phyloP scores from a whole-genome alignment of 2,329 filamentous ascomycete genomes.

The Claviceps sorghi region DNA sequence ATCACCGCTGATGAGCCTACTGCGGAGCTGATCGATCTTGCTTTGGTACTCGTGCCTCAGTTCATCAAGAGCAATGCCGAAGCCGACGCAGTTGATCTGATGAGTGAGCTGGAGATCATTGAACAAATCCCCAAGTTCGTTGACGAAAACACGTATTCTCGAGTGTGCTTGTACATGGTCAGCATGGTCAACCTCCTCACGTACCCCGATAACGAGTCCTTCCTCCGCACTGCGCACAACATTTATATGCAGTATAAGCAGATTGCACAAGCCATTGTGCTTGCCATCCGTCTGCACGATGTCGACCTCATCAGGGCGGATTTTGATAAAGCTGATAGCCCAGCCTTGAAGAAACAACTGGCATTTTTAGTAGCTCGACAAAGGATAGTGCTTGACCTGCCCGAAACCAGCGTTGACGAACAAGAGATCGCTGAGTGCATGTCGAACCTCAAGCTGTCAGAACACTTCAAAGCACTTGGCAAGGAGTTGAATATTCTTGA shows the following conservation, averaged over 20 bases:
- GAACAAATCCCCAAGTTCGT: constrained; percentile 78
- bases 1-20: constrained; percentile 72
- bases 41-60: constrained; percentile 72
- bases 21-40: constrained; percentile 73
- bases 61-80: constrained; percentile 97
- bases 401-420: constrained; percentile 53
- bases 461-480: constrained; percentile 84
- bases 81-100: constrained; percentile 89
- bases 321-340: constrained; percentile 67
- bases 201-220: constrained; percentile 92
- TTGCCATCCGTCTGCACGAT: constrained; percentile 90
- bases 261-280: constrained; percentile 79
- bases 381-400: constrained; percentile 65
- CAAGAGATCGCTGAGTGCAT: constrained; percentile 67
- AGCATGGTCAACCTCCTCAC: constrained; percentile 97
- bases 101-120: constrained; percentile 96
- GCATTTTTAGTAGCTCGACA: constrained; percentile 87
- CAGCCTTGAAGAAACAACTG: constrained; percentile 78
- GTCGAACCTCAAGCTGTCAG: constrained; percentile 73
- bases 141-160: constrained; percentile 82
- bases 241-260: constrained; percentile 93
- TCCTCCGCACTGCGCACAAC: constrained; percentile 80
- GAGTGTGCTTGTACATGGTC: constrained; percentile 95
- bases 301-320: constrained; percentile 66
- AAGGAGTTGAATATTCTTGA: constrained; percentile 96